Evolutionary conservation across 176 grass and related monocot species (phyloP).

Genomic region (Microstegium vimineum): DNA sequence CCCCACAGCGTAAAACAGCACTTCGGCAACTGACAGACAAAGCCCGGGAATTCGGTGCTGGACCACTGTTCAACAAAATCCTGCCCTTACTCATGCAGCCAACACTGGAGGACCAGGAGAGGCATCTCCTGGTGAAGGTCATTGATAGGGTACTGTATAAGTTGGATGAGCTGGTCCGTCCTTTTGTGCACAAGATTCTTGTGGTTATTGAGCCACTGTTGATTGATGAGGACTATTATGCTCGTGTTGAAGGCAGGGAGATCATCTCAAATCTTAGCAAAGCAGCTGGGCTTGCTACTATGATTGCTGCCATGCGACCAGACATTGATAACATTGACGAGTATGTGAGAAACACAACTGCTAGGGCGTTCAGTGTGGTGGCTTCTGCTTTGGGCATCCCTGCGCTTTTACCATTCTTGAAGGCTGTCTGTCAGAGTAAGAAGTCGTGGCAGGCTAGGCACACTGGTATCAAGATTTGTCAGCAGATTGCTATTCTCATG

Average conservation of each 20-base stretch:
- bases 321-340: slow-evolving; percentile 99
- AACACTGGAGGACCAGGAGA: slow-evolving; percentile 89
- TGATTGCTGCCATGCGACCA: slow-evolving; percentile 96
- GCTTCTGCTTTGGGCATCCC: slow-evolving; percentile 96
- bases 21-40: slow-evolving; percentile 93
- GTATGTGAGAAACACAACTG: slow-evolving; percentile 97
- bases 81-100: slow-evolving; percentile 96
- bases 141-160: slow-evolving; percentile 98
- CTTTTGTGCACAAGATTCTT: slow-evolving; percentile 97
- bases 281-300: slow-evolving; percentile 94
- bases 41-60: slow-evolving; percentile 82
- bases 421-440: slow-evolving; percentile 87
- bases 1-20: slow-evolving; percentile 87
- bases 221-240: slow-evolving; percentile 99
- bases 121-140: slow-evolving; percentile 96
- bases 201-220: slow-evolving; percentile 94
- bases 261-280: slow-evolving; percentile 99
- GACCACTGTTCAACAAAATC: slow-evolving; percentile 94
- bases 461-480: slow-evolving; percentile 93
- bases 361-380: slow-evolving; percentile 96
- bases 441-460: slow-evolving; percentile 85
- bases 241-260: slow-evolving; percentile 93
- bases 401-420: slow-evolving; percentile 67
- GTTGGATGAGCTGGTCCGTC: slow-evolving; percentile 91
- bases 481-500: slow-evolving; percentile 99